Base-by-base conservation (phyloP, 768 basidiomycete genomes). In the Panaeolus papilionaceus region DNA sequence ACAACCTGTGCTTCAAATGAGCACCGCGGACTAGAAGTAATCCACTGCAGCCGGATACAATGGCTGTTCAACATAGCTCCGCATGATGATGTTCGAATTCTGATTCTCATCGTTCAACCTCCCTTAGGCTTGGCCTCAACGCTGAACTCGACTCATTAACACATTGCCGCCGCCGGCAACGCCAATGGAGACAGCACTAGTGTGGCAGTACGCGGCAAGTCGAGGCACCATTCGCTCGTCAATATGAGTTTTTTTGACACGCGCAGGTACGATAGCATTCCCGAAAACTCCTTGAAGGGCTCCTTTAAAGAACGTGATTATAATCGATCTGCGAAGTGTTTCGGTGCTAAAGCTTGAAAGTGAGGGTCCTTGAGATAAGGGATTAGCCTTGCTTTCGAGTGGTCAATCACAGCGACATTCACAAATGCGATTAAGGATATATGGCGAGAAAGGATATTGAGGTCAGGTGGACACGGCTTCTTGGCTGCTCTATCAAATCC, bases 191-290 rank as follows among this genome's bases (percentile, higher is more conserved):
- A 37, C 54, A 58, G 2, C 28, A 58, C 54, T 58, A 58, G 54
- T 28, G 54, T 58, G 54, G 54, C 54, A 58, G 54, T 58, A 58
- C 54, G 54, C 54, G 54, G 54, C 54, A 58, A 58, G 54, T 58
- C n/a, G 54, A 58, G 54, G 54, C 16, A 58, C 54, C 14, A 7
- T 1, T 49, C 23, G 54, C 33, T 26, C 54, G 37, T 58, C 54
- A 58, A 58, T 28, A 7, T 3, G 6, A 33, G 28, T 18, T 49
- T 26, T 49, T 58, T 58, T 33, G 54, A 58, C 54, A 58, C 54
- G 54, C 54, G 54, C 54, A 58, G 54, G 54, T 58, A 58, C 54
- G 54, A 37, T 58, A 16, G 10, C 26, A 28, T 28, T 58, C 54
- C 54, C 12, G 54, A 58, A 54, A 58, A 12, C 54, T 3, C 28